Evolutionary conservation across 2,329 filamentous ascomycete species (phyloP).

Genomic region (Nakataea oryzae): DNA sequence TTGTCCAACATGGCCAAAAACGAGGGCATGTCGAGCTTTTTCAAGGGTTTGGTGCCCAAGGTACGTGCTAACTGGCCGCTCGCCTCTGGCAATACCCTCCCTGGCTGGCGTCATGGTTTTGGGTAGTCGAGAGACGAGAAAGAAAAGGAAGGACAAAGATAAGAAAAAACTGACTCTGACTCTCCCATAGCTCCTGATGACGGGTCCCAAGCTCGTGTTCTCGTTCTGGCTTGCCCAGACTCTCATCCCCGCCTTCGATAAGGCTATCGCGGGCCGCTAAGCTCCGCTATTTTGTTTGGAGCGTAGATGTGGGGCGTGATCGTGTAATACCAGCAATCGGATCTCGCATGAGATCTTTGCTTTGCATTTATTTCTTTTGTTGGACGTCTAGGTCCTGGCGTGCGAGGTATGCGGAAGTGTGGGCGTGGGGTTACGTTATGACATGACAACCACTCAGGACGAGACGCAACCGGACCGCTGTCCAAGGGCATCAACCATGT

Average conservation of each 20-base stretch:
- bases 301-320: no score
- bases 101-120: no score
- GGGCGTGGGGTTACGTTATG: background rate
- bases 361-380: background rate
- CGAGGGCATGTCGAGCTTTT: conserved; percentile 80
- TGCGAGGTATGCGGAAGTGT: background rate
- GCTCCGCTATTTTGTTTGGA: background rate
- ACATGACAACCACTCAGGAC: background rate
- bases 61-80: no score
- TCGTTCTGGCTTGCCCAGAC: conserved; percentile 99
- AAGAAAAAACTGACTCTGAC: background rate
- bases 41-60: conserved; percentile 96
- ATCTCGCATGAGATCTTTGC: background rate
- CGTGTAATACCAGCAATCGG: background rate
- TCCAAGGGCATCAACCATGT: background rate
- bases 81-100: no score
- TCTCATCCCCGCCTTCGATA: conserved; percentile 82
- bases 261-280: conserved; percentile 22
- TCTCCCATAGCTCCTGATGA: conserved; percentile 70
- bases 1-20: conserved; percentile 86
- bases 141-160: background rate
- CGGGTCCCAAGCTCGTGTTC: conserved; percentile 96
- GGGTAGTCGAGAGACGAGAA: no score
- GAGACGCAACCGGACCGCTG: background rate
- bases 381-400: background rate